phyloP scores from a whole-genome alignment of 1,284 basidiomycete genomes.

The Leccinum cinnamomeum region DNA sequence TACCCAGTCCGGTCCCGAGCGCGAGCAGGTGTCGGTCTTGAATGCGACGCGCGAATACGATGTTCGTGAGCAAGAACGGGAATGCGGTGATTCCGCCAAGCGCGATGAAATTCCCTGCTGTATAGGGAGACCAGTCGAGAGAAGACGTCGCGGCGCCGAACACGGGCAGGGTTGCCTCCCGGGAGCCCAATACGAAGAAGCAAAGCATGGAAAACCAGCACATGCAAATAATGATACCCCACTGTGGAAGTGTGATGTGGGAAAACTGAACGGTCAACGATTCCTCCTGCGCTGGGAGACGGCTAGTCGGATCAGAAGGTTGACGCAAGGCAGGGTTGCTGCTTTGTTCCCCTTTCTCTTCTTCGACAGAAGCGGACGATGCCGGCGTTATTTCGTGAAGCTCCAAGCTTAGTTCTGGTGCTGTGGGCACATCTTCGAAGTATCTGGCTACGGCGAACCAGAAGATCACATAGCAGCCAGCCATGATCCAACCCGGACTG shows the following conservation, averaged over 20 bases:
- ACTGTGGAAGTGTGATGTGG: conserved; percentile 34
- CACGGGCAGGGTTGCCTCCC: conserved; percentile 73
- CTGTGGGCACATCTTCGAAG: conserved; percentile 53
- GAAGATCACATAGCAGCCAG: conserved; percentile 52
- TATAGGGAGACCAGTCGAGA: neutral
- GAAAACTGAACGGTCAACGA: conserved; percentile 19
- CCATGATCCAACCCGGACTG: conserved; percentile 68
- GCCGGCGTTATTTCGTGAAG: conserved; percentile 9
- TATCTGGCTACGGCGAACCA: conserved; percentile 44
- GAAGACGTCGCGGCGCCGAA: conserved; percentile 43
- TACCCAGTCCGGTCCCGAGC: neutral
- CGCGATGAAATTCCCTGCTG: neutral
- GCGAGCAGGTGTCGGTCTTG: neutral
- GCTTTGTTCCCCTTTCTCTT: conserved; percentile 1
- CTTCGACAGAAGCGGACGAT: neutral
- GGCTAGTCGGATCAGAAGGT: neutral
- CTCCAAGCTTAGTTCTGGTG: conserved; percentile 9
- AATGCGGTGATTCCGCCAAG: neutral
- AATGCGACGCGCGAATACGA: neutral
- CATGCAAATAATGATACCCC: conserved; percentile 53
- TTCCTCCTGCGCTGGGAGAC: conserved; percentile 7
- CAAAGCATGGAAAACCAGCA: conserved; percentile 74
- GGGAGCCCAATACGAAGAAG: conserved; percentile 73
- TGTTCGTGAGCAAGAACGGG: neutral
- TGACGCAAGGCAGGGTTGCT: neutral